These are phyloP conservation scores for Angomonas deanei DNA, from an alignment of 208 protist species.

Conservation along the genomic window DNA sequence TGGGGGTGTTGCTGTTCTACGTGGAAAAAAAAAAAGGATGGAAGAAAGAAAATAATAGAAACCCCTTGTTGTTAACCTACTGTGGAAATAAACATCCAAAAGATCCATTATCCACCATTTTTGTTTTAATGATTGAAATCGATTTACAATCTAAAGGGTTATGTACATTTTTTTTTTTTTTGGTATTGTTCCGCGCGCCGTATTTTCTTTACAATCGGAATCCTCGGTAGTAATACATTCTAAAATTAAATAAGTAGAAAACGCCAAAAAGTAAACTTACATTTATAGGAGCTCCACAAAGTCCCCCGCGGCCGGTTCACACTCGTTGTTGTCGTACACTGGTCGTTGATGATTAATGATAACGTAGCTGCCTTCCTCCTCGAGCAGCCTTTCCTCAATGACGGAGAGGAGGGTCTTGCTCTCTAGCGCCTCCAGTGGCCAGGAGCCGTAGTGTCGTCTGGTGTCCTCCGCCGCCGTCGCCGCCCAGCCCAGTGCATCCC, in stretches of 20 bases:
- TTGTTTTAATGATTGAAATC: no score
- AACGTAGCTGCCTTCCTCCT: constrained; percentile 40
- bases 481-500: constrained; percentile 44
- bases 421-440: constrained; percentile 27
- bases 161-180: no score
- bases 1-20: no score
- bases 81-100: neutral
- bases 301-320: neutral
- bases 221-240: neutral
- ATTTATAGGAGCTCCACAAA: constrained; percentile 11
- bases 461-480: constrained; percentile 19
- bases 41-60: neutral
- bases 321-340: neutral
- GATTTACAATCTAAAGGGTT: no score
- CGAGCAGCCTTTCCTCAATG: constrained; percentile 26
- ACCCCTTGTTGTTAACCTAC: no score
- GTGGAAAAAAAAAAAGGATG: neutral
- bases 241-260: neutral
- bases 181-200: no score
- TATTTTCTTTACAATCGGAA: neutral
- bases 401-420: constrained; percentile 19
- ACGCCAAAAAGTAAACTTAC: neutral
- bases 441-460: constrained; percentile 30
- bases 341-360: constrained; percentile 16
- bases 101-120: no score